phyloP scores from a whole-genome alignment of 805 yeast species.

The Monosporozyma solicola region DNA sequence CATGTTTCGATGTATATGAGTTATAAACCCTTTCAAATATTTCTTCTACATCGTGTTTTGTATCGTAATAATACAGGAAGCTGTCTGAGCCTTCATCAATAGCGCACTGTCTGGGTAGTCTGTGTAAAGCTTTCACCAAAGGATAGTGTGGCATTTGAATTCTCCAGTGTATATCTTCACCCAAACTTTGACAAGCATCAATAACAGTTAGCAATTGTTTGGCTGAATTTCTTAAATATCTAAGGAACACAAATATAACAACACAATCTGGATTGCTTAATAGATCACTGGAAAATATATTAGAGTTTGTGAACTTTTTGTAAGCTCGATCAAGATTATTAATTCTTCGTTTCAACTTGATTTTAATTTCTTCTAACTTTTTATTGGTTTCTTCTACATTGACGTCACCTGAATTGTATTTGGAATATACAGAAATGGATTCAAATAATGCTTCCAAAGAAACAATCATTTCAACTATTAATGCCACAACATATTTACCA shows the following conservation, averaged over 20 bases:
- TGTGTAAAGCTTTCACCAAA: slow-evolving; percentile 31
- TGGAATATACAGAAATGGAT: slow-evolving; percentile 7
- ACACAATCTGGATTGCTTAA: slow-evolving; percentile 30
- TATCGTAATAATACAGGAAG: slow-evolving; percentile 35
- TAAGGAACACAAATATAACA: slow-evolving; percentile 33
- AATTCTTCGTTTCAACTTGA: slow-evolving; percentile 24
- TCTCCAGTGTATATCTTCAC: slow-evolving; percentile 28
- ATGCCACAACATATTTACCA: slow-evolving; percentile 20
- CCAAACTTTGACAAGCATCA: slow-evolving; percentile 18
- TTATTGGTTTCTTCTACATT: slow-evolving; percentile 6
- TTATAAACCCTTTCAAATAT: slow-evolving; percentile 38
- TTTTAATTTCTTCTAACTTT: slow-evolving; percentile 6
- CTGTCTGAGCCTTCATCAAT: slow-evolving; percentile 41
- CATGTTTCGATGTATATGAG: slow-evolving; percentile 35
- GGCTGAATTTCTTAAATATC: slow-evolving; percentile 36
- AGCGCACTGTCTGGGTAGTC: slow-evolving; percentile 35
- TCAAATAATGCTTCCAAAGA: slow-evolving; percentile 20
- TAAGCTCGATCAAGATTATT: slow-evolving; percentile 30
- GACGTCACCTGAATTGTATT: not conserved
- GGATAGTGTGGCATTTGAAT: slow-evolving; percentile 34
- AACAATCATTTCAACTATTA: slow-evolving; percentile 29
- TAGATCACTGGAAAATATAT: slow-evolving; percentile 30
- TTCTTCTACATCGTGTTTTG: slow-evolving; percentile 38
- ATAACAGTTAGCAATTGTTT: slow-evolving; percentile 26
- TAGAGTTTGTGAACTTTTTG: slow-evolving; percentile 30